These are phyloP conservation scores for Trametes cingulata DNA, from an alignment of 768 basidiomycete genomes.

Conservation along the genomic window DNA sequence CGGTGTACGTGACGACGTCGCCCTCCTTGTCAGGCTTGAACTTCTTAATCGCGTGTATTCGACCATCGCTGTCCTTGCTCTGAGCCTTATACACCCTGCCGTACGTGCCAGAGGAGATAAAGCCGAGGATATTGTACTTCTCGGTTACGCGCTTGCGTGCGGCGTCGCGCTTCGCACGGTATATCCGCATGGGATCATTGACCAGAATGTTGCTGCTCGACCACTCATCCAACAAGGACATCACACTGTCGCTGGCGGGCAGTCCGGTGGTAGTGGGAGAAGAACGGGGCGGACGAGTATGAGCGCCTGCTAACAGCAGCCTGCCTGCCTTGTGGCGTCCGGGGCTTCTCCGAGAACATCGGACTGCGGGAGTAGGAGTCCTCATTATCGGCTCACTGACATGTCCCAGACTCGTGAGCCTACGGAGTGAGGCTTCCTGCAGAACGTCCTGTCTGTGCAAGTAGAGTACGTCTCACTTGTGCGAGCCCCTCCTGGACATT, in stretches of 20 bases:
- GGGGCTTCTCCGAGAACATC: background rate
- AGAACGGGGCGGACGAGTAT: background rate
- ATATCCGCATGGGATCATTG: slow-evolving; percentile 82
- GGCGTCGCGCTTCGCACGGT: slow-evolving; percentile 77
- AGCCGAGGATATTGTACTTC: slow-evolving; percentile 91
- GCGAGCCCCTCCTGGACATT: too few relatives aligned
- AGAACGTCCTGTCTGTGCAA: too few relatives aligned
- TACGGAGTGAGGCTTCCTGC: too few relatives aligned
- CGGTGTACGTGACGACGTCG: slow-evolving; percentile 92
- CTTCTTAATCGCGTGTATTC: slow-evolving; percentile 95
- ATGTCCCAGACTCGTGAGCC: too few relatives aligned
- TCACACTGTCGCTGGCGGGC: background rate
- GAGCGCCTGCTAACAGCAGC: background rate
- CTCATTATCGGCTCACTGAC: too few relatives aligned
- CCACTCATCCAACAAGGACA: slow-evolving; percentile 34
- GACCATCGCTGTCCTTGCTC: slow-evolving; percentile 66
- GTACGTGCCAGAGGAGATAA: slow-evolving; percentile 98
- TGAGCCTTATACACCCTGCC: slow-evolving; percentile 98
- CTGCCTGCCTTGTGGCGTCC: too few relatives aligned
- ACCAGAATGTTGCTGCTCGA: slow-evolving; percentile 37
- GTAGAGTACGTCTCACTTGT: too few relatives aligned
- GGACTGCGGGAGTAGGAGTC: too few relatives aligned
- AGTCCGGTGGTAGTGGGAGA: background rate
- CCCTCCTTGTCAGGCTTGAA: slow-evolving; percentile 99
- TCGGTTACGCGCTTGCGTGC: slow-evolving; percentile 66